Evolutionary conservation across 768 basidiomycete species (phyloP).

Genomic region (Asterophora parasitica): DNA sequence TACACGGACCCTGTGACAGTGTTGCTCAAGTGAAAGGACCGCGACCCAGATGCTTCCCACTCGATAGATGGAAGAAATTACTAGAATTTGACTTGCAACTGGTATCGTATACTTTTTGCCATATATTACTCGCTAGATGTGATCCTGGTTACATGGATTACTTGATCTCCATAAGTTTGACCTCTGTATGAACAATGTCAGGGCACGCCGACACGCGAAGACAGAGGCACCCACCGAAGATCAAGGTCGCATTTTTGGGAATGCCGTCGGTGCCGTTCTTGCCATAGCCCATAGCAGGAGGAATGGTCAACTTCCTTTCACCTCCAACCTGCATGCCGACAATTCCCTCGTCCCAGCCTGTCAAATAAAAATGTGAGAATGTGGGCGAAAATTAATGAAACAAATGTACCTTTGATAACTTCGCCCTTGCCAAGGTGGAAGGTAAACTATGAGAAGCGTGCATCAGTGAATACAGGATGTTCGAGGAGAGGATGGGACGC

Average conservation of each 20-base stretch:
- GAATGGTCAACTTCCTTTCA: constrained; percentile 77
- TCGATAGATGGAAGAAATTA: no score
- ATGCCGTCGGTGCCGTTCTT: constrained; percentile 53
- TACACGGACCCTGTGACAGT: no score
- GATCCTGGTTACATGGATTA: constrained; percentile 25
- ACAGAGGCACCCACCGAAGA: constrained; percentile 59
- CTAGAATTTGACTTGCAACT: no score
- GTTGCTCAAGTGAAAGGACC: no score
- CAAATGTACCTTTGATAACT: constrained; percentile 77
- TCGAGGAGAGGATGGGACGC: constrained; percentile 23
- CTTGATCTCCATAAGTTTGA: constrained; percentile 68
- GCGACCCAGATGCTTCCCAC: no score
- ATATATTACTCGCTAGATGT: neutral
- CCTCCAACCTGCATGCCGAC: constrained; percentile 90
- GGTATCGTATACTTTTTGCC: neutral
- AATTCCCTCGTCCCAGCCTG: constrained; percentile 90
- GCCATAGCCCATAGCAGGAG: constrained; percentile 70
- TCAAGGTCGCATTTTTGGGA: constrained; percentile 75
- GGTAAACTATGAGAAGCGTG: constrained; percentile 43
- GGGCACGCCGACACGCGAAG: neutral
- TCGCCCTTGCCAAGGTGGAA: constrained; percentile 84
- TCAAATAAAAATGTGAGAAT: neutral
- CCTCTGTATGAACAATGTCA: constrained; percentile 40
- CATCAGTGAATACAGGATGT: neutral
- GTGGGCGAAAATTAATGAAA: neutral